phyloP scores from a whole-genome alignment of 441 rosid species.

The Gossypium laxum region DNA sequence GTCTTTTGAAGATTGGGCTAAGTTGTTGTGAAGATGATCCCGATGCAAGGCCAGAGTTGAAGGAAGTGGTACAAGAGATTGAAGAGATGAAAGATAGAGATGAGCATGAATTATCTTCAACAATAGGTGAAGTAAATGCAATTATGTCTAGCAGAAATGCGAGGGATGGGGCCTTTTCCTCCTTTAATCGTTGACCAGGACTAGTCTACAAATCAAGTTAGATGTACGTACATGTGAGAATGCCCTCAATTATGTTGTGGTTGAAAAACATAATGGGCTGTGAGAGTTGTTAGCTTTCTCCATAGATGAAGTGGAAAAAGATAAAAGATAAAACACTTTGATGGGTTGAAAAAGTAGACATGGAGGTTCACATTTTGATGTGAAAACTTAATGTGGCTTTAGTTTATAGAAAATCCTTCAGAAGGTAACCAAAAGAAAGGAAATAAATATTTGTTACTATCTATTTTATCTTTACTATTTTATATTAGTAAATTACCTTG shows the following conservation, averaged over 20 bases:
- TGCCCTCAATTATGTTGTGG: neutral
- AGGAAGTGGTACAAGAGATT: slow-evolving; percentile 45
- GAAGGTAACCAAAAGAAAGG: neutral
- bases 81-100: slow-evolving; percentile 38
- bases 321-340: too few relatives aligned
- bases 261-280: neutral
- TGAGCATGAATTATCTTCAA: slow-evolving; percentile 11
- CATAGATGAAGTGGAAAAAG: neutral
- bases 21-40: slow-evolving; percentile 70
- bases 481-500: neutral
- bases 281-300: neutral
- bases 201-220: neutral
- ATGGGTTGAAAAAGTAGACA: neutral
- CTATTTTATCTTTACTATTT: neutral
- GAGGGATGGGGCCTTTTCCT: neutral
- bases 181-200: neutral
- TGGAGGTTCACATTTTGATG: neutral
- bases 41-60: slow-evolving; percentile 47
- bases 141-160: neutral
- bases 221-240: neutral
- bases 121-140: slow-evolving; percentile 16
- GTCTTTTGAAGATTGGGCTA: slow-evolving; percentile 65
- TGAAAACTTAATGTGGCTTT: neutral
- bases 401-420: neutral
- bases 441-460: neutral